Percentiles rank a stretch among this genome's conserved stretches.
phyloP scores from a whole-genome alignment of 148 eudicot species.

The Chenopodium berlandieri region DNA sequence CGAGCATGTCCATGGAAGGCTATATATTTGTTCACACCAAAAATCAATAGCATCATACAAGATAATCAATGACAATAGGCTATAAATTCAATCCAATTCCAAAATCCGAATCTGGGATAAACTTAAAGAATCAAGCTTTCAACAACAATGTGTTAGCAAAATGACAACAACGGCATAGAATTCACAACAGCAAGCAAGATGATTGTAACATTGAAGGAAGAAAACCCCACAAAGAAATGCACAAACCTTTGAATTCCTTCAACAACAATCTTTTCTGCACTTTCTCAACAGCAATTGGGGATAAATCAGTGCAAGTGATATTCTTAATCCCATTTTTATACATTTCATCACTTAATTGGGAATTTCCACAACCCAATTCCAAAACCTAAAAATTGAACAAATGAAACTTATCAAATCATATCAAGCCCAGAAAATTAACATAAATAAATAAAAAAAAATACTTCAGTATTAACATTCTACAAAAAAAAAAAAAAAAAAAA shows the following conservation, averaged over 20 bases:
- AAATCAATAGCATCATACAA: too few species aligned
- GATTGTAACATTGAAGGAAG: background rate
- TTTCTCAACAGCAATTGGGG: slow-evolving; percentile 80
- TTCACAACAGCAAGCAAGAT: background rate
- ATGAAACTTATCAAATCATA: background rate
- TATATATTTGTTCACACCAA: background rate
- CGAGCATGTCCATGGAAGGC: background rate
- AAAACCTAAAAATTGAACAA: slow-evolving; percentile 49
- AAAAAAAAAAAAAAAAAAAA: slow-evolving; percentile 3
- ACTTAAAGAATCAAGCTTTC: too few species aligned
- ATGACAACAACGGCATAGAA: background rate
- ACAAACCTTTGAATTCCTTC: slow-evolving; percentile 69
- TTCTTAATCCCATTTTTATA: slow-evolving; percentile 68
- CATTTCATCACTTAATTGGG: slow-evolving; percentile 82
- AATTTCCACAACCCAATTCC: slow-evolving; percentile 97
- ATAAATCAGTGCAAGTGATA: slow-evolving; percentile 84
- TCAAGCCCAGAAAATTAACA: background rate
- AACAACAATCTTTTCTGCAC: slow-evolving; percentile 49
- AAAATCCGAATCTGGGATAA: too few species aligned
- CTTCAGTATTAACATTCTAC: background rate
- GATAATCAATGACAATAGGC: too few species aligned
- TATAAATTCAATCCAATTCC: too few species aligned
- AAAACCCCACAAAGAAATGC: background rate
- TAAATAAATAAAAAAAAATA: too few species aligned
- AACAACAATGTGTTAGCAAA: background rate